These are phyloP conservation scores for Cladorrhinum samala DNA, from an alignment of 495 filamentous ascomycete species.

Conservation along the genomic window DNA sequence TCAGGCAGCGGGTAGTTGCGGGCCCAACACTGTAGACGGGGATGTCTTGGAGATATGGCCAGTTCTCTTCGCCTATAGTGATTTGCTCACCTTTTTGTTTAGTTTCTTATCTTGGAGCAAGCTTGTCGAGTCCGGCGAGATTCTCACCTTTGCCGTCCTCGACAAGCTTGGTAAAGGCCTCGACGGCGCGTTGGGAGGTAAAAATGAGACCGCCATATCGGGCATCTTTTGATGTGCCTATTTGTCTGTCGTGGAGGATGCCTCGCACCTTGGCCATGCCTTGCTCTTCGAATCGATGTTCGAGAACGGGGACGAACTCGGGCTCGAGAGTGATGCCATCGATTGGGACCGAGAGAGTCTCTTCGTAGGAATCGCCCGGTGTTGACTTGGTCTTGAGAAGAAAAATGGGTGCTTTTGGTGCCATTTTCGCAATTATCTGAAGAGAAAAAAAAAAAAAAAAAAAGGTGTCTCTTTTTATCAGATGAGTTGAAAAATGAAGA, in stretches of 20 bases:
- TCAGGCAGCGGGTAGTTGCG: constrained; percentile 71
- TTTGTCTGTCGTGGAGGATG: constrained; percentile 29
- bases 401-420: constrained; percentile 52
- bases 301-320: constrained; percentile 75
- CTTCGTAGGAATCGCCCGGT: constrained; percentile 73
- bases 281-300: constrained; percentile 53
- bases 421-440: constrained; percentile 2
- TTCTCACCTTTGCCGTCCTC: constrained; percentile 36
- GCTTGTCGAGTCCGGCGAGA: constrained; percentile 5
- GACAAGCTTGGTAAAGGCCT: constrained; percentile 71
- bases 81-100: constrained; percentile 19
- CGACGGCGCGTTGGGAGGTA: constrained; percentile 90
- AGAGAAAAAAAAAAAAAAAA: background rate
- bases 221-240: constrained; percentile 24
- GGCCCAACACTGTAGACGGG: constrained; percentile 88
- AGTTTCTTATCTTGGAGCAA: background rate
- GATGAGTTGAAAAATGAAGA: background rate
- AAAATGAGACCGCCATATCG: constrained; percentile 83
- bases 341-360: constrained; percentile 52
- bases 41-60: constrained; percentile 46
- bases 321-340: constrained; percentile 49
- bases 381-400: constrained; percentile 82
- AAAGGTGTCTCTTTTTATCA: background rate
- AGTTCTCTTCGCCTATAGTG: constrained; percentile 24
- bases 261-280: constrained; percentile 35